These are phyloP conservation scores for Salix suchowensis DNA, from an alignment of 345 rosid species.

Conservation along the genomic window DNA sequence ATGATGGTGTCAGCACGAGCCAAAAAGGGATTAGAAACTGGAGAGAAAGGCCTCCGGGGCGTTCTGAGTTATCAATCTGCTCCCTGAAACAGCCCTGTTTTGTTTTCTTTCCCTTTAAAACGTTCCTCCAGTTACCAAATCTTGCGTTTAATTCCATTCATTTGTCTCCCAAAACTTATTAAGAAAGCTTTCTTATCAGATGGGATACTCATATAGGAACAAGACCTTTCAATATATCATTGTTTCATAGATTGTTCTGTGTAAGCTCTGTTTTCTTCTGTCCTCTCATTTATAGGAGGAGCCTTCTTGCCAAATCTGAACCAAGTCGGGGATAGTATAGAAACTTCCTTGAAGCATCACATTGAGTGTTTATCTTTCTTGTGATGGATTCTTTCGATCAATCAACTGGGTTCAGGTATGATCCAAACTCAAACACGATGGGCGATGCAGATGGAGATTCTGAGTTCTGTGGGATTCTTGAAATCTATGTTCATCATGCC, in stretches of 20 bases:
- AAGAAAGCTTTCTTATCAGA: not conserved
- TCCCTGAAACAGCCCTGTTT: conserved; percentile 4
- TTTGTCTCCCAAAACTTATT: not conserved
- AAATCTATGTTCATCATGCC: conserved; percentile 79
- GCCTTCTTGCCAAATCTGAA: not conserved
- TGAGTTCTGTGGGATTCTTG: conserved; percentile 53
- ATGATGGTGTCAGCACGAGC: conserved; percentile 22
- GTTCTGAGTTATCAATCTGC: not conserved
- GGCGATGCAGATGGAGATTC: conserved; percentile 34
- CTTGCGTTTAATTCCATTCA: not conserved
- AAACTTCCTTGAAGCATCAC: not conserved
- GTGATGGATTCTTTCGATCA: conserved; percentile 54
- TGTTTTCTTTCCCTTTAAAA: not conserved
- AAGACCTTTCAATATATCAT: not conserved
- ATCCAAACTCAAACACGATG: conserved; percentile 24
- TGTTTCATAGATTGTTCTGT: not conserved
- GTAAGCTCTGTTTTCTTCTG: conserved; percentile 2
- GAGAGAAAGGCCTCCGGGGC: conserved; percentile 13
- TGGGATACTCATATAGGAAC: not conserved
- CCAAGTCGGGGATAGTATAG: not conserved
- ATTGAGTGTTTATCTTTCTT: not conserved
- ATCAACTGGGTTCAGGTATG: conserved; percentile 42
- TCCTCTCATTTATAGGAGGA: not conserved
- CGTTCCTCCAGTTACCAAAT: not conserved
- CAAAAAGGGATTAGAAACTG: not conserved